Evolutionary conservation across 257 asterid genomes (phyloP), one percentile per base, ranked within the genome.

Genomic region (Capsicum chinense): DNA sequence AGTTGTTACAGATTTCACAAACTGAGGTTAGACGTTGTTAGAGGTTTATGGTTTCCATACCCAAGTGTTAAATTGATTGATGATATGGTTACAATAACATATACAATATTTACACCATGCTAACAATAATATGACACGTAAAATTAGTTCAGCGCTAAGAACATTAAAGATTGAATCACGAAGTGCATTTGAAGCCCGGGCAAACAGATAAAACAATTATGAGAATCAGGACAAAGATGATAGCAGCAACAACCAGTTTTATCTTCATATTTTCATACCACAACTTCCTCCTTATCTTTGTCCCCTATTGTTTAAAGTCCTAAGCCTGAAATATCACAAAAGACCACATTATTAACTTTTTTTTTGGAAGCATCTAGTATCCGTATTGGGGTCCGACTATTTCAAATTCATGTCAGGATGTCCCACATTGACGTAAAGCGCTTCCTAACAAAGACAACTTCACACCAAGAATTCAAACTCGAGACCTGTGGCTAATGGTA

Each of bases 221-320:
- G 83, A 89, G 88, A 66, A 83, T 58, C 84, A 91, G 56, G 7
- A 79, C 83, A n/a, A 86, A 7, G 4, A 90, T 3, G 60, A 91
- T 88, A 17, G 82, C 91, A 3, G 84, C 21, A 26, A 87, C 92
- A 17, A 88, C 59, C 80, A 91, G 70, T 83, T 91, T 91, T 56
- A 90, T 86, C 89, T 91, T 91, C 92, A 90, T 88, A 26, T 90
- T 90, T 70, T 90, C 87, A 66, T 79, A 19, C 94, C 94, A 91
- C 92, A 91, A 85, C 86, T 91, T 91, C 48, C 88, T 86, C 84
- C 79, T 87, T 52, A 88, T 81, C 86, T 88, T 86, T 11, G 90
- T 91, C 5, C 93, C 93, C 42, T 87, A 93, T 82, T 83, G 85
- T 87, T 83, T 83, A 44, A 91, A 91, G 81, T 88, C 91, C 17